Evolutionary conservation across 2,329 filamentous ascomycete genomes (phyloP).

Genomic region (Monilinia vaccinii-corymbosi): DNA sequence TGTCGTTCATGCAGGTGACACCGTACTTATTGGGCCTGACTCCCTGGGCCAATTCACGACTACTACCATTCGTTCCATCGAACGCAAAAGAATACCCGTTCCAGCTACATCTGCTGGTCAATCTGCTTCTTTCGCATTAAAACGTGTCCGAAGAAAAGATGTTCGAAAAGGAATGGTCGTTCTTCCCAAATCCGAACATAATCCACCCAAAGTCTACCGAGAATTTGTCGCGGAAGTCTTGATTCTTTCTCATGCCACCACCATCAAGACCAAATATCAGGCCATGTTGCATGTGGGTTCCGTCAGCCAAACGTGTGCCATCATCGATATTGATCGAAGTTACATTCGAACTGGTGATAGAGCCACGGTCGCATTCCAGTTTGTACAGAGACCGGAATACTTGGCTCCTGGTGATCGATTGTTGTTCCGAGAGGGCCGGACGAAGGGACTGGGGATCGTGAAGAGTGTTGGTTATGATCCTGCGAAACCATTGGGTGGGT

Average conservation of each 20-base stretch:
- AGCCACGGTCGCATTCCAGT: slow-evolving; percentile 89
- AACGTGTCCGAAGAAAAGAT: slow-evolving; percentile 79
- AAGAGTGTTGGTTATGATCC: slow-evolving; percentile 85
- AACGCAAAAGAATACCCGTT: slow-evolving; percentile 84
- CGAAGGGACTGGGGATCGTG: slow-evolving; percentile 91
- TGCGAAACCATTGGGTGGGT: slow-evolving; percentile 34
- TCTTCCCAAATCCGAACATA: slow-evolving; percentile 68
- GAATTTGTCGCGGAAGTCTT: slow-evolving; percentile 85
- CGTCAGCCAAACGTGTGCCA: slow-evolving; percentile 89
- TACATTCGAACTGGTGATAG: slow-evolving; percentile 91
- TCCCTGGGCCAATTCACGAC: slow-evolving; percentile 80
- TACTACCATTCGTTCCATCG: slow-evolving; percentile 84
- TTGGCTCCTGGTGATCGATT: slow-evolving; percentile 80
- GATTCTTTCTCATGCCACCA: slow-evolving; percentile 91
- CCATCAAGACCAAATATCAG: slow-evolving; percentile 94
- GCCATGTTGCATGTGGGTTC: slow-evolving; percentile 97
- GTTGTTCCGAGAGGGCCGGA: slow-evolving; percentile 87
- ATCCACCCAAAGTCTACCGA: slow-evolving; percentile 59
- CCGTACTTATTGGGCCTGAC: slow-evolving; percentile 81
- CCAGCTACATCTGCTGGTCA: slow-evolving; percentile 85
- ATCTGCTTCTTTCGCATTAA: slow-evolving; percentile 83
- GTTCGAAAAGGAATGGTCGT: slow-evolving; percentile 98
- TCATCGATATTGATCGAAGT: slow-evolving; percentile 94
- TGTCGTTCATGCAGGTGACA: slow-evolving; percentile 83
- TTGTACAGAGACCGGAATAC: slow-evolving; percentile 91